These are phyloP conservation scores for Spathaspora jeffriesii DNA, from an alignment of 1,139 yeast species.

Conservation along the genomic window DNA sequence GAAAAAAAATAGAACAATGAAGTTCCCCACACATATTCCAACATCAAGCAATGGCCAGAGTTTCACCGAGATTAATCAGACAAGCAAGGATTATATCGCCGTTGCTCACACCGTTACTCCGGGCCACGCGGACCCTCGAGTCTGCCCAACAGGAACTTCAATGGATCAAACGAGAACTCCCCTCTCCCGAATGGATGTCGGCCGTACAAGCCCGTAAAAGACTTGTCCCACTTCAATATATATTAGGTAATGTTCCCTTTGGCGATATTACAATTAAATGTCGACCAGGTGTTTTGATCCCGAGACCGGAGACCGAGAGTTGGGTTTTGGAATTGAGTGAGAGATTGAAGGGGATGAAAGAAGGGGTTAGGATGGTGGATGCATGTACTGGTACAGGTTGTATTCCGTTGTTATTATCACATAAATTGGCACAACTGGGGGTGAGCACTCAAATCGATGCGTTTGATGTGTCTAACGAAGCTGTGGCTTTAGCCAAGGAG, in stretches of 20 bases:
- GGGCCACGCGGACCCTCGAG: constrained; percentile 28
- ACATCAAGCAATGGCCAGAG: constrained; percentile 27
- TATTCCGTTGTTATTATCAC: constrained; percentile 56
- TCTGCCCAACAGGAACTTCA: constrained; percentile 35
- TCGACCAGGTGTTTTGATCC: constrained; percentile 70
- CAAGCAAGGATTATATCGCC: constrained; percentile 27
- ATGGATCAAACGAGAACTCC: constrained; percentile 45
- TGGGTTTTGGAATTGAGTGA: constrained; percentile 59
- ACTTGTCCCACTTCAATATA: constrained; percentile 76
- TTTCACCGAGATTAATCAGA: constrained; percentile 27
- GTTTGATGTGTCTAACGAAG: constrained; percentile 60
- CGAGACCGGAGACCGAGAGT: constrained; percentile 96
- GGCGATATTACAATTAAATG: constrained; percentile 66
- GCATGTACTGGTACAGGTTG: constrained; percentile 95
- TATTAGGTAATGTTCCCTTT: constrained; percentile 86
- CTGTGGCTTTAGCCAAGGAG: constrained; percentile 48
- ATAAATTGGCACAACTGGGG: constrained; percentile 23
- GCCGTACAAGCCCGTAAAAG: constrained; percentile 42
- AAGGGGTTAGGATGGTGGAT: constrained; percentile 49
- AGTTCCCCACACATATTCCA: background rate
- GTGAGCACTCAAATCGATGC: constrained; percentile 36
- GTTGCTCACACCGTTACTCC: constrained; percentile 32
- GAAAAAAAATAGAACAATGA: constrained; percentile 1
- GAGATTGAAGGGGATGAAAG: background rate
- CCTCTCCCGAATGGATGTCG: constrained; percentile 29